A percentile compares a stretch with the other conserved stretches of the same genome.
These are phyloP conservation scores for Ophiosphaerella korrae DNA, from an alignment of 2,329 filamentous ascomycete species.

Conservation along the genomic window DNA sequence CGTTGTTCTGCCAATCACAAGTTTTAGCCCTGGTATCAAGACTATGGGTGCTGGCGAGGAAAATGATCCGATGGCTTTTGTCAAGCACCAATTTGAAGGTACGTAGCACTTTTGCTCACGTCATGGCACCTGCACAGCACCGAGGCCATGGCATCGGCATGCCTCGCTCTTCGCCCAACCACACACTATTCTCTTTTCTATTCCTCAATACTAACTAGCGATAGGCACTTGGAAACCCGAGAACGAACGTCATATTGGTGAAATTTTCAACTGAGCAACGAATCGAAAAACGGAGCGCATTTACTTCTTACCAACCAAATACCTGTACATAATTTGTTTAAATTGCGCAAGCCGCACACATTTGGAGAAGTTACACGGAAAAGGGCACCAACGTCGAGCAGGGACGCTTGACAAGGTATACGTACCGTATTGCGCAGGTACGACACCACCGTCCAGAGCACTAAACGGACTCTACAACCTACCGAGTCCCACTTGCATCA, in stretches of 20 bases:
- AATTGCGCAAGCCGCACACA: not conserved
- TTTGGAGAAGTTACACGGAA: not conserved
- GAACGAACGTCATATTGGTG: conserved; percentile 41
- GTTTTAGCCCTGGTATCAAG: conserved; percentile 91
- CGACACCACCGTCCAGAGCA: not conserved
- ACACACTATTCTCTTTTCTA: not conserved
- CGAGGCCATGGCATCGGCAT: conserved; percentile 6
- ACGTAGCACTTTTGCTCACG: conserved; percentile 34
- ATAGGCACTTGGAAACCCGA: conserved; percentile 47
- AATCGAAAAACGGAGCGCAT: not conserved
- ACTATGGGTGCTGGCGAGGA: conserved; percentile 90
- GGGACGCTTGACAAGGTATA: not conserved
- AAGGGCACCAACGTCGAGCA: not conserved
- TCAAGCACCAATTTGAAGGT: conserved; percentile 97
- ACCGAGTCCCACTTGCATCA: not conserved
- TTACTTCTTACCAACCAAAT: not conserved
- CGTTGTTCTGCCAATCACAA: conserved; percentile 91
- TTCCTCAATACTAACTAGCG: conserved; percentile 27
- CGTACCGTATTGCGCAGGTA: not conserved
- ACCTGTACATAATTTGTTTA: not conserved
- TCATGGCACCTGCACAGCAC: not conserved
- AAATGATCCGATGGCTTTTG: conserved; percentile 95
- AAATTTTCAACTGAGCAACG: conserved; percentile 33
- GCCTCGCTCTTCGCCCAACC: too few species aligned
- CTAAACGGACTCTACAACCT: too few species aligned